phyloP scores from a whole-genome alignment of 768 basidiomycete species.

The Pisolithus tinctorius region DNA sequence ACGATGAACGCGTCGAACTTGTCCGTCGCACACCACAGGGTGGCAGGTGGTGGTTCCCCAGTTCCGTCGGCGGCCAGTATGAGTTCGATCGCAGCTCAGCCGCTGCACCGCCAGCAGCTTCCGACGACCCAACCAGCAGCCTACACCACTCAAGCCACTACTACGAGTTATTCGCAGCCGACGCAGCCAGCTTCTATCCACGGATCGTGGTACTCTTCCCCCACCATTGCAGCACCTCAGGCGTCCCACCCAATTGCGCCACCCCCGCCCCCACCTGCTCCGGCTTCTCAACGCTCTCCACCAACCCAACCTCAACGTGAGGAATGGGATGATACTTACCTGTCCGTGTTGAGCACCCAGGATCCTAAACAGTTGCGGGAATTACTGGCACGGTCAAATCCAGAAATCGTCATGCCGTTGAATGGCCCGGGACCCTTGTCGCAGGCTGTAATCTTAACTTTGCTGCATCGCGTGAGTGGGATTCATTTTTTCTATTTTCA shows the following conservation, averaged over 20 bases:
- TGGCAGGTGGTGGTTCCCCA: slow-evolving; percentile 28
- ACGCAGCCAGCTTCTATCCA: slow-evolving; percentile 26
- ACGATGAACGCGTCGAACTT: slow-evolving; percentile 43
- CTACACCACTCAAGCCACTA: slow-evolving; percentile 26
- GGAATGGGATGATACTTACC: slow-evolving; percentile 82
- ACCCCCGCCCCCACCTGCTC: slow-evolving; percentile 40
- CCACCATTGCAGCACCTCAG: slow-evolving; percentile 70
- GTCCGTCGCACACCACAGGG: slow-evolving; percentile 30
- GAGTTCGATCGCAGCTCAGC: slow-evolving; percentile 32
- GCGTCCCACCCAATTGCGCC: slow-evolving; percentile 77
- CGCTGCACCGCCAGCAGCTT: slow-evolving; percentile 31
- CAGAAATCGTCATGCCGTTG: slow-evolving; percentile 75
- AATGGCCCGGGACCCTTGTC: slow-evolving; percentile 65
- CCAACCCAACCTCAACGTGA: slow-evolving; percentile 53
- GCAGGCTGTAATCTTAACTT: slow-evolving; percentile 77
- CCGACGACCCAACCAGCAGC: slow-evolving; percentile 30
- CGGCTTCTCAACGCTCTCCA: slow-evolving; percentile 41
- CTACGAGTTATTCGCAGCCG: slow-evolving; percentile 24
- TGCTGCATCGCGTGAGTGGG: slow-evolving; percentile 68
- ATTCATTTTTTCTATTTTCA: neutral
- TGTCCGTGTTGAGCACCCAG: slow-evolving; percentile 69
- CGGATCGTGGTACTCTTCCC: slow-evolving; percentile 49
- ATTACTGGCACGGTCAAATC: slow-evolving; percentile 64
- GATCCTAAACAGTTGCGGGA: slow-evolving; percentile 70
- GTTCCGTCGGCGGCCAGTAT: slow-evolving; percentile 17